Evolutionary conservation across 1,284 basidiomycete genomes (phyloP).

Genomic region (Termitomyces sp.): DNA sequence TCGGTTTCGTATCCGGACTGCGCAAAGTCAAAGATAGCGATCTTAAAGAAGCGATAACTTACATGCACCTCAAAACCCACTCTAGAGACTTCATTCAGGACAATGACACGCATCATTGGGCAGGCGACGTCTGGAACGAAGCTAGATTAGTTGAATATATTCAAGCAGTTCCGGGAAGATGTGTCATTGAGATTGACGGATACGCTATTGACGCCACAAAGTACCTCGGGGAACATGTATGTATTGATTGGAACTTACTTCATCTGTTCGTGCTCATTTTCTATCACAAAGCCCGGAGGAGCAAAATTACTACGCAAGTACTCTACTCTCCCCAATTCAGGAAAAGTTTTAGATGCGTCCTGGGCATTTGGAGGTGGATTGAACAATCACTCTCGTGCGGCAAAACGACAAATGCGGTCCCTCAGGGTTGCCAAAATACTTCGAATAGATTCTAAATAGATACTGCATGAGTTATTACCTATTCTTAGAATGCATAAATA

Average conservation of each 20-base stretch:
- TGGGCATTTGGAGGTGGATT: conserved; percentile 69
- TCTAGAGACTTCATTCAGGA: not conserved
- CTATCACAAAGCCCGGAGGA: not conserved
- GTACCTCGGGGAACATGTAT: conserved; percentile 66
- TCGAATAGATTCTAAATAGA: not conserved
- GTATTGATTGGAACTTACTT: conserved; percentile 5
- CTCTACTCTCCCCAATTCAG: not conserved
- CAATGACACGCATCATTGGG: not conserved
- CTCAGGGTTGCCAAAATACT: conserved; percentile 27
- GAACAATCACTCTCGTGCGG: conserved; percentile 67
- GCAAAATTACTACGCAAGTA: not conserved
- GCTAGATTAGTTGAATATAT: conserved; percentile 38
- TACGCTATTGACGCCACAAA: conserved; percentile 59
- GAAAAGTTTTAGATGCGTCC: conserved; percentile 39
- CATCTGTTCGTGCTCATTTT: not conserved
- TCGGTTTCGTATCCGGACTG: conserved; percentile 40
- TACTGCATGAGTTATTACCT: not conserved
- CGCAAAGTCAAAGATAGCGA: not conserved
- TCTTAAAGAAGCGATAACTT: not conserved
- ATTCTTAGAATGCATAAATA: not conserved
- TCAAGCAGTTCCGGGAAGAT: conserved; percentile 31
- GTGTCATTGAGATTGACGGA: conserved; percentile 56
- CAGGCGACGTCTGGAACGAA: conserved; percentile 14
- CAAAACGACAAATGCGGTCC: conserved; percentile 43
- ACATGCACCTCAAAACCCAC: not conserved